Base-by-base conservation (phyloP, 139 green algal genomes). In the Prasinococcaceae sp. region DNA sequence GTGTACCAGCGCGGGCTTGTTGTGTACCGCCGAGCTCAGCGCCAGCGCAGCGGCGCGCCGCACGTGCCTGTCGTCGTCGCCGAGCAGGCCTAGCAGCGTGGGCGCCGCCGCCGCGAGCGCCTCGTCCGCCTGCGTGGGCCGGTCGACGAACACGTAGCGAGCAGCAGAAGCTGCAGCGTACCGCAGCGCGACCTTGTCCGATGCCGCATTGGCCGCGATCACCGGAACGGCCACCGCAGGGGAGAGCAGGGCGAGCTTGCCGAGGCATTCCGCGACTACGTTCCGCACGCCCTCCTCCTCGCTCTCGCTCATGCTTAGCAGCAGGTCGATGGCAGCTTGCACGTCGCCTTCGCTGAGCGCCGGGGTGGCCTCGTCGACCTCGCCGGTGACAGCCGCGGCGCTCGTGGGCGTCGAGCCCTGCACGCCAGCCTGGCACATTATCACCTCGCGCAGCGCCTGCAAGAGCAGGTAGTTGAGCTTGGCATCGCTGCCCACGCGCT, bases 191-290 rank as follows among this genome's bases (percentile, higher is more conserved):
- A n/a, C n/a, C n/a, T n/a, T n/a, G n/a, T n/a, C n/a, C n/a, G n/a
- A n/a, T n/a, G n/a, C n/a, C n/a, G n/a, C n/a, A n/a, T n/a, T 79
- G 32, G 9, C 9, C 32, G 9, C 32, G 9, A 38, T 49, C 37
- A 35, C 47, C 2, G 50, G 36, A 40, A 92, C 47, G 41, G 81
- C 65, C 22, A 56, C 27, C 6, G 16, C 55, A 0, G 80, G 68
- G 36, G 68, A 41, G 29, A 93, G 70, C 60, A 88, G 71, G 32
- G 79, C 79, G 48, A 93, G 66, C 29, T 77, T 72, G 22, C 84
- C 88, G 36, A 92, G 69, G 75, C 89, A 96, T 68, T 97, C 88
- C 4, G 86, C 78, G n/a, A 93, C 79, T 20, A 93, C 80, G 30
- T 74, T 82, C 28, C 80, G 75, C 68, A 92, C 76, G 90, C 88